Conservation (phyloP, 352 stramenopile genomes). For the Saprolegnia diclina region DNA sequence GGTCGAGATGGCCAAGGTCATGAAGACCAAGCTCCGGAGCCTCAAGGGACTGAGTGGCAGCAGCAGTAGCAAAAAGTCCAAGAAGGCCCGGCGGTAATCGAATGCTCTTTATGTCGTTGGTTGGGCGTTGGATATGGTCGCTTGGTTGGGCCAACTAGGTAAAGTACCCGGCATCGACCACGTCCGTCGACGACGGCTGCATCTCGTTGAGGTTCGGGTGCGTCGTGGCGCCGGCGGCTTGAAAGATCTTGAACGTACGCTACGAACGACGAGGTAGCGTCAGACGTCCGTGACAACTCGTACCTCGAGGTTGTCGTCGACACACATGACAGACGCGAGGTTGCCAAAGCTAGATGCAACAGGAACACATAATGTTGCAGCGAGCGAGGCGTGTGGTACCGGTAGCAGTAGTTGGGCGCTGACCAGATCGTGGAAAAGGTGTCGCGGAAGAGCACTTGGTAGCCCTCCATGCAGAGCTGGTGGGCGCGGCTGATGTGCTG, state of each 20-base stretch:
- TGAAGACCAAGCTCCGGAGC: constrained; percentile 69
- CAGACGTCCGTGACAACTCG: not conserved
- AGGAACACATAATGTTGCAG: not conserved
- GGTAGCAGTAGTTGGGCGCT: constrained; percentile 85
- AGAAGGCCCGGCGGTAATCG: not conserved
- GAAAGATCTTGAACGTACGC: constrained; percentile 84
- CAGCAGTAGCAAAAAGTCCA: constrained; percentile 8
- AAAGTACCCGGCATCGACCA: constrained; percentile 83
- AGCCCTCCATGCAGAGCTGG: constrained; percentile 83
- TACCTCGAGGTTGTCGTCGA: constrained; percentile 59
- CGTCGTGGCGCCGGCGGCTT: constrained; percentile 60
- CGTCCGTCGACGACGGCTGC: constrained; percentile 59
- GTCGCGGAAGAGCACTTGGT: constrained; percentile 67
- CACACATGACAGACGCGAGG: constrained; percentile 59
- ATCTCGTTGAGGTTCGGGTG: constrained; percentile 65
- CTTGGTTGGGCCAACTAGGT: constrained; percentile 37
- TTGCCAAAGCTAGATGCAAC: constrained; percentile 43
- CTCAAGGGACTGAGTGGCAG: not conserved
- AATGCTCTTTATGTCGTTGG: not conserved
- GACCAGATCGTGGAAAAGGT: constrained; percentile 81
- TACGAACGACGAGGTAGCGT: constrained; percentile 20
- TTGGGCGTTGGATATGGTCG: too few relatives aligned
- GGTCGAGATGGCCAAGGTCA: constrained; percentile 80
- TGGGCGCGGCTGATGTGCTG: constrained; percentile 73
- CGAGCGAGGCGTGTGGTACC: constrained; percentile 23